Percentiles rank a stretch among this genome's conserved stretches.
Evolutionary conservation across 2,329 filamentous ascomycete species (phyloP).

Genomic region (Akanthomyces uredinophilus): DNA sequence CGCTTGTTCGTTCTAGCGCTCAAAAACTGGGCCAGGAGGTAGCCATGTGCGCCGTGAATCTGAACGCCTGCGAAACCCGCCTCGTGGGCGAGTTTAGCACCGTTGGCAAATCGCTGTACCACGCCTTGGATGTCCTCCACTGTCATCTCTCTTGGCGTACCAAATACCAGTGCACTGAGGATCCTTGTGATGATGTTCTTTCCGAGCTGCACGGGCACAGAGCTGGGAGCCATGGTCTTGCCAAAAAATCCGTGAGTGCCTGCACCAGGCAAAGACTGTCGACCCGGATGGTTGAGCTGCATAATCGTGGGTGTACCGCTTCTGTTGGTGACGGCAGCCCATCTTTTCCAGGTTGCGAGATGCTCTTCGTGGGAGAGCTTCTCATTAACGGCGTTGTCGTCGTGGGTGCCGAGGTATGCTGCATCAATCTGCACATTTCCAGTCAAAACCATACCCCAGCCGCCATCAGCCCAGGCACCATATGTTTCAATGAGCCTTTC

Average conservation of each 20-base stretch:
- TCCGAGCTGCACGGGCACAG: conserved; percentile 39
- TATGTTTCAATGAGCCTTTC: conserved; percentile 42
- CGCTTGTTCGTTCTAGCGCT: conserved; percentile 44
- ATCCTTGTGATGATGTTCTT: conserved; percentile 30
- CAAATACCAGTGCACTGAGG: conserved; percentile 34
- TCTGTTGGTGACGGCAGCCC: conserved; percentile 28
- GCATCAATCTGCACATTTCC: conserved; percentile 43
- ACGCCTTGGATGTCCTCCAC: conserved; percentile 49
- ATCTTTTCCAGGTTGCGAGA: conserved; percentile 33
- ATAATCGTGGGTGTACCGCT: conserved; percentile 35
- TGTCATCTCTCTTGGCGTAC: conserved; percentile 53
- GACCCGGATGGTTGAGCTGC: conserved; percentile 43
- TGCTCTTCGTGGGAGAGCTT: conserved; percentile 24
- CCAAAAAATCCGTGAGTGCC: conserved; percentile 32
- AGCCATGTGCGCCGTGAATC: conserved; percentile 50
- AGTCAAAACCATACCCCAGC: conserved; percentile 47
- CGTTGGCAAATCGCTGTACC: conserved; percentile 46
- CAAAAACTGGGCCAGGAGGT: conserved; percentile 53
- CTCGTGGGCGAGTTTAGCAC: conserved; percentile 42
- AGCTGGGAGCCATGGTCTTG: conserved; percentile 39
- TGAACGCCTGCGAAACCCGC: conserved; percentile 43
- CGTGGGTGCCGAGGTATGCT: conserved; percentile 29
- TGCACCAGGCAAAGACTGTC: conserved; percentile 36
- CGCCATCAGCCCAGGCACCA: conserved; percentile 46
- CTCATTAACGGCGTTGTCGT: conserved; percentile 31